Conservation (phyloP, 176 grass and related monocot species). For the Tillandsia leiboldiana region DNA sequence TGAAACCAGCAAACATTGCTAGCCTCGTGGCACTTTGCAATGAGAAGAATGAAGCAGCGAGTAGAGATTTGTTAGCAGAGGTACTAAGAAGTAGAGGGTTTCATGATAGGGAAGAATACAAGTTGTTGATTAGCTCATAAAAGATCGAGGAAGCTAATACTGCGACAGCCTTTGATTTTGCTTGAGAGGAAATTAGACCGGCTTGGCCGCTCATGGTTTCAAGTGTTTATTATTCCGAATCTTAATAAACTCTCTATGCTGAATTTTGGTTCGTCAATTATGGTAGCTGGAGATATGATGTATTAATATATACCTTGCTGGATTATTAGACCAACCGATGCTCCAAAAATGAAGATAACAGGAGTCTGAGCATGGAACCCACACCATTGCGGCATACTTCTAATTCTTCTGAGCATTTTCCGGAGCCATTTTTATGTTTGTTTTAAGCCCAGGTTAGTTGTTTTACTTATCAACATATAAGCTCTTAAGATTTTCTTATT, state of each 20-base stretch:
- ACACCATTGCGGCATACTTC: neutral
- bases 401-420: neutral
- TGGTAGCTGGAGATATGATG: neutral
- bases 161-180: slow-evolving; percentile 12
- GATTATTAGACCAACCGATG: neutral
- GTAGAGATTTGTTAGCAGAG: slow-evolving; percentile 30
- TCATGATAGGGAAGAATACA: slow-evolving; percentile 49
- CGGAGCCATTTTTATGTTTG: neutral
- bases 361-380: neutral
- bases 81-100: slow-evolving; percentile 53
- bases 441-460: neutral
- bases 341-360: neutral
- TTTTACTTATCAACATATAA: neutral
- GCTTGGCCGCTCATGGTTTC: no score
- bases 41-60: slow-evolving; percentile 39
- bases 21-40: slow-evolving; percentile 50
- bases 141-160: slow-evolving; percentile 16
- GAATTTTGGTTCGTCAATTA: neutral
- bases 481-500: neutral
- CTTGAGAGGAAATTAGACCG: neutral
- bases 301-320: neutral
- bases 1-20: slow-evolving; percentile 42
- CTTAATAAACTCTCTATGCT: neutral
- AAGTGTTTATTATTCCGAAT: neutral
- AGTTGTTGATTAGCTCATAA: slow-evolving; percentile 35